These are phyloP conservation scores for Berberis thunbergii DNA, from an alignment of 164 flowering plant genomes.

Conservation along the genomic window DNA sequence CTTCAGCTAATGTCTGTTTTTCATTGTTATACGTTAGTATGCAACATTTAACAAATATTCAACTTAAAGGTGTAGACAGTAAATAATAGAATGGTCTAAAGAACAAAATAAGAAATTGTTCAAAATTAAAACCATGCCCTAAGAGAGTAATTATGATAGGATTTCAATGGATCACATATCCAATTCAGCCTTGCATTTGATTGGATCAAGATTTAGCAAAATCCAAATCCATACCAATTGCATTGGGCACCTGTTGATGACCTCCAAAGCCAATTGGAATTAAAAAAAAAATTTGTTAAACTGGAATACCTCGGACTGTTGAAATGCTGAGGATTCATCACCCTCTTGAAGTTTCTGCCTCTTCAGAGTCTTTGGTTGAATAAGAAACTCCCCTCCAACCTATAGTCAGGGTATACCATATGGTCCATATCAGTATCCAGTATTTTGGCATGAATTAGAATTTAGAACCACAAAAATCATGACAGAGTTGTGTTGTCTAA, in stretches of 20 bases:
- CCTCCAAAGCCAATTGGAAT: background rate
- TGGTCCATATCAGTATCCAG: background rate
- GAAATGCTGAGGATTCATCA: slow-evolving; percentile 24
- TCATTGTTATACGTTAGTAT: slow-evolving; percentile 7
- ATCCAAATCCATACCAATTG: too few relatives aligned
- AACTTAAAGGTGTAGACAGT: background rate
- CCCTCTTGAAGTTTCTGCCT: slow-evolving; percentile 59
- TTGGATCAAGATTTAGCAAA: too few relatives aligned
- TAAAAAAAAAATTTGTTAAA: background rate
- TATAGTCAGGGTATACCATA: slow-evolving; percentile 11
- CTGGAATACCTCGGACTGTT: slow-evolving; percentile 52
- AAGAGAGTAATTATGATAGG: too few relatives aligned
- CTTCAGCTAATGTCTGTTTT: slow-evolving; percentile 42
- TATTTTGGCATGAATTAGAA: background rate
- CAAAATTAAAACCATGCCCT: too few relatives aligned
- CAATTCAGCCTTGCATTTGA: too few relatives aligned
- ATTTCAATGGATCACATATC: too few relatives aligned
- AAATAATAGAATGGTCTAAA: background rate
- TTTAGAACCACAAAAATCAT: background rate
- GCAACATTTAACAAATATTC: background rate
- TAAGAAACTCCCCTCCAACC: slow-evolving; percentile 77
- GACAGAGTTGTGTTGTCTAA: background rate
- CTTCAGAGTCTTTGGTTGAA: slow-evolving; percentile 82
- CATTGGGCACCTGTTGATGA: background rate
- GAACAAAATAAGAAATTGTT: too few relatives aligned